A percentile compares a stretch with the other conserved stretches of the same genome.
Evolutionary conservation across 2,329 filamentous ascomycete genomes (phyloP).

Genomic region (Calonectria leucothoes): DNA sequence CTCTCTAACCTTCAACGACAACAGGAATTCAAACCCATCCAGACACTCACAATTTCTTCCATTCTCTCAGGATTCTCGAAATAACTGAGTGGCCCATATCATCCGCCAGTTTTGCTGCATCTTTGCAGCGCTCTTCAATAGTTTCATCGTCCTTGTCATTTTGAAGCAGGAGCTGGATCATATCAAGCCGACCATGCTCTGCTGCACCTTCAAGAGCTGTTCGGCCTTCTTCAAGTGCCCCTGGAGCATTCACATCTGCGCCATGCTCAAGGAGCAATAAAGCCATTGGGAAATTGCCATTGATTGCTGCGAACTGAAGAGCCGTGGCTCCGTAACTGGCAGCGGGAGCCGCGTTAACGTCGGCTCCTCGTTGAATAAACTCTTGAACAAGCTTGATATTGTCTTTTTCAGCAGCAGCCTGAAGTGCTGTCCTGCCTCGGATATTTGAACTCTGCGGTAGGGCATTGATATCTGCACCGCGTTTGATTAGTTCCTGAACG

Average conservation of each 20-base stretch:
- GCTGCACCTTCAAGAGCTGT: conserved; percentile 25
- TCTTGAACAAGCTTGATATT: not conserved
- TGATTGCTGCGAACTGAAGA: conserved; percentile 5
- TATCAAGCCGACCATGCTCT: conserved; percentile 19
- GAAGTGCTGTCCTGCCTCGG: not conserved
- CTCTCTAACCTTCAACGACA: too few relatives aligned
- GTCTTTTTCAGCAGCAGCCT: not conserved
- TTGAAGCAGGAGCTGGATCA: conserved; percentile 25
- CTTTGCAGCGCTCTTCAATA: not conserved
- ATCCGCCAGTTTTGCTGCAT: not conserved
- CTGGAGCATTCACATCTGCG: conserved; percentile 14
- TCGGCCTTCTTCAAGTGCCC: not conserved
- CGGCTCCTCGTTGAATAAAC: not conserved
- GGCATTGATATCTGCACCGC: not conserved
- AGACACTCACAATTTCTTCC: not conserved
- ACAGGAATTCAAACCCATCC: too few relatives aligned
- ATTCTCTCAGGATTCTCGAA: not conserved
- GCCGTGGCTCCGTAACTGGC: not conserved
- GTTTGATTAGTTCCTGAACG: not conserved
- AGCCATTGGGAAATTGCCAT: conserved; percentile 2
- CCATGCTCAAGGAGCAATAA: conserved; percentile 11
- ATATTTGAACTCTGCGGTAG: not conserved
- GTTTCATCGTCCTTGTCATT: conserved; percentile 14
- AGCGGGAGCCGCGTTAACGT: not conserved
- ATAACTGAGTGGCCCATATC: not conserved